These are phyloP conservation scores for Acacia confusa DNA, from an alignment of 306 rosid genomes.

Conservation along the genomic window DNA sequence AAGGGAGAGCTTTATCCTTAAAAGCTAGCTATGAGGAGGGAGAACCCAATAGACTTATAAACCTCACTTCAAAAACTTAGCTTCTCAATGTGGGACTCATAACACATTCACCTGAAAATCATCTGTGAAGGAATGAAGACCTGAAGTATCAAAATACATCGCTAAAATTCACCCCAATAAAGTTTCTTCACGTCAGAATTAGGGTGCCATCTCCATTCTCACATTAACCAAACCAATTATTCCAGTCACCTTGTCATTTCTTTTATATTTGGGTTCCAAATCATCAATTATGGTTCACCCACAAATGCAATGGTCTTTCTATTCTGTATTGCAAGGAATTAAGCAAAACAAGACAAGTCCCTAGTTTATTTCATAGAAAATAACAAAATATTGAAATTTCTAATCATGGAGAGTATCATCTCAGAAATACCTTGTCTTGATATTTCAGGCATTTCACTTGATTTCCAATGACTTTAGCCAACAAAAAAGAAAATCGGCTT, in stretches of 20 bases:
- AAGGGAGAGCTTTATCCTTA: no score
- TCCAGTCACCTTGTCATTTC: slow-evolving; percentile 11
- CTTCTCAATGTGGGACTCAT: no score
- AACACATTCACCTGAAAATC: slow-evolving; percentile 47
- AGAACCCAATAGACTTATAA: no score
- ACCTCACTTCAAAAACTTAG: no score
- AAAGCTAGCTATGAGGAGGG: no score
- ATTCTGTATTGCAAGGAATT: slow-evolving; percentile 1
- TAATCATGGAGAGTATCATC: slow-evolving; percentile 1
- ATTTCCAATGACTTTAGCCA: slow-evolving; percentile 16
- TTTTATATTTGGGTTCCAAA: neutral
- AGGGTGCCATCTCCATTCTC: slow-evolving; percentile 2
- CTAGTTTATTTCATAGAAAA: slow-evolving; percentile 4
- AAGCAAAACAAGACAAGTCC: slow-evolving; percentile 2
- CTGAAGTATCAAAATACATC: slow-evolving; percentile 63
- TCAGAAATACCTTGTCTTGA: slow-evolving; percentile 10
- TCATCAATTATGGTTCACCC: neutral
- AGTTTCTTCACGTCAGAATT: slow-evolving; percentile 16
- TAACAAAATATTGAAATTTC: slow-evolving; percentile 13
- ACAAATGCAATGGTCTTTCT: neutral
- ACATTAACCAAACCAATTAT: slow-evolving; percentile 6
- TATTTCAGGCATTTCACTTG: neutral
- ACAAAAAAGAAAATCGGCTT: slow-evolving; percentile 22
- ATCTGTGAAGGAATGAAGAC: slow-evolving; percentile 63
- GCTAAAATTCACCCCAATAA: slow-evolving; percentile 65